Conservation (phyloP, 352 stramenopile species). For the Saprolegnia parasitica region DNA sequence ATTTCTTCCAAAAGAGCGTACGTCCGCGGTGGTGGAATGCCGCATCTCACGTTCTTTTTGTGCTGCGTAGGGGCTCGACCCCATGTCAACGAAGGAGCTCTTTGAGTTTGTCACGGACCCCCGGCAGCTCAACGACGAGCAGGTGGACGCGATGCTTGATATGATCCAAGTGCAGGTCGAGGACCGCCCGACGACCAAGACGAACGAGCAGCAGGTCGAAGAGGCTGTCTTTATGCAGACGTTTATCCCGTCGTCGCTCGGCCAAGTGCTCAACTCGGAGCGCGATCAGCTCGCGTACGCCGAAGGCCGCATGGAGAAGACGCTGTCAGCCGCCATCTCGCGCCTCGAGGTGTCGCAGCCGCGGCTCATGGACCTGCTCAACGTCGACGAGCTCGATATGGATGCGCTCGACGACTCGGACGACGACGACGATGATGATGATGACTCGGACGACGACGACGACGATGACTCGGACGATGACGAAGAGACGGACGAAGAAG, state of each 20-base stretch:
- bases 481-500: slow-evolving; percentile 66
- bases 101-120: slow-evolving; percentile 95
- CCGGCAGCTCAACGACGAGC: slow-evolving; percentile 55
- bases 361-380: slow-evolving; percentile 70
- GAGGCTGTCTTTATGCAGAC: slow-evolving; percentile 92
- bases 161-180: slow-evolving; percentile 85
- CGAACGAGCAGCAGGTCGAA: slow-evolving; percentile 84
- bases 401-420: slow-evolving; percentile 36
- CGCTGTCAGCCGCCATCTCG: slow-evolving; percentile 72
- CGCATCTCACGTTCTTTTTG: slow-evolving; percentile 5
- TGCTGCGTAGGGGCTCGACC: slow-evolving; percentile 71
- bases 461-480: slow-evolving; percentile 40
- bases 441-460: slow-evolving; percentile 33
- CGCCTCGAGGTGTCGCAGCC: slow-evolving; percentile 54
- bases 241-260: slow-evolving; percentile 93
- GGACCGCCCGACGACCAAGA: slow-evolving; percentile 48
- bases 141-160: slow-evolving; percentile 85
- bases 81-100: slow-evolving; percentile 93
- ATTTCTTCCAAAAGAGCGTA: slow-evolving; percentile 90
- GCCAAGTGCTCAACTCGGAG: slow-evolving; percentile 89
- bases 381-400: slow-evolving; percentile 56
- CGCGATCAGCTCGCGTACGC: slow-evolving; percentile 80
- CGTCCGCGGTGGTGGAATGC: slow-evolving; percentile 21
- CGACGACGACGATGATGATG: slow-evolving; percentile 31
- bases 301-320: slow-evolving; percentile 81